Conservation (phyloP, 2,329 filamentous ascomycete genomes). For the Claviceps citrina region DNA sequence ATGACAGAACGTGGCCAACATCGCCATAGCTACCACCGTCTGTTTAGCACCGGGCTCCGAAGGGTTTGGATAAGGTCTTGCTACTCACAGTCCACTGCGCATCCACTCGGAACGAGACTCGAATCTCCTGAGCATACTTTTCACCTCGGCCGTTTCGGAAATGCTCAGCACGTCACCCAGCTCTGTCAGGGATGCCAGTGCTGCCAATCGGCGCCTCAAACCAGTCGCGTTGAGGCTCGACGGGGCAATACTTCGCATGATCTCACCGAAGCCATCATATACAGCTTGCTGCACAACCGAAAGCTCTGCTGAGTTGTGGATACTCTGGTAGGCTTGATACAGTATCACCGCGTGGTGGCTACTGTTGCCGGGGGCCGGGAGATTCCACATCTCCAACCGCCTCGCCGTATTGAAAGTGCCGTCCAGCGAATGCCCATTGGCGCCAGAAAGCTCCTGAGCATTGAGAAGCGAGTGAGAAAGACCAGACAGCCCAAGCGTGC, state of each 20-base stretch:
- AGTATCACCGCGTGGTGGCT: conserved; percentile 51
- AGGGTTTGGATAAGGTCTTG: too few species aligned
- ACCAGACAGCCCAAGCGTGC: conserved; percentile 68
- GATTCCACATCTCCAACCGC: conserved; percentile 80
- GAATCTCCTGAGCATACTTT: conserved; percentile 47
- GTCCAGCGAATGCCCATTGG: conserved; percentile 44
- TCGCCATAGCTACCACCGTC: conserved; percentile 47
- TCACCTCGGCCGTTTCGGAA: conserved; percentile 41
- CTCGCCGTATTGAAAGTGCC: conserved; percentile 67
- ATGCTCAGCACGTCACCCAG: conserved; percentile 61
- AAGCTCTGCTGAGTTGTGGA: conserved; percentile 50
- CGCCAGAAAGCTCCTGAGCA: conserved; percentile 45
- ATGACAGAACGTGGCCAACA: conserved; percentile 66
- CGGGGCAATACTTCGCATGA: conserved; percentile 41
- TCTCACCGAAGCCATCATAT: conserved; percentile 45
- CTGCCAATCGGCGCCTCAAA: conserved; percentile 40
- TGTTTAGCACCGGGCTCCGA: conserved; percentile 6
- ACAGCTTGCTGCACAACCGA: conserved; percentile 39
- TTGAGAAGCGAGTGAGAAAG: conserved; percentile 68
- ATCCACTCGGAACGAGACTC: conserved; percentile 60
- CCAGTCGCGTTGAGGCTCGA: conserved; percentile 33
- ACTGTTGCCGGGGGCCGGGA: conserved; percentile 53
- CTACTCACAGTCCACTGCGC: conserved; percentile 56
- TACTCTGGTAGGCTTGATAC: conserved; percentile 67
- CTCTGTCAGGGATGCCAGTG: conserved; percentile 62